Percentiles rank a stretch among this genome's conserved stretches.
phyloP scores from a whole-genome alignment of 208 protist species.

The Leishmania major region DNA sequence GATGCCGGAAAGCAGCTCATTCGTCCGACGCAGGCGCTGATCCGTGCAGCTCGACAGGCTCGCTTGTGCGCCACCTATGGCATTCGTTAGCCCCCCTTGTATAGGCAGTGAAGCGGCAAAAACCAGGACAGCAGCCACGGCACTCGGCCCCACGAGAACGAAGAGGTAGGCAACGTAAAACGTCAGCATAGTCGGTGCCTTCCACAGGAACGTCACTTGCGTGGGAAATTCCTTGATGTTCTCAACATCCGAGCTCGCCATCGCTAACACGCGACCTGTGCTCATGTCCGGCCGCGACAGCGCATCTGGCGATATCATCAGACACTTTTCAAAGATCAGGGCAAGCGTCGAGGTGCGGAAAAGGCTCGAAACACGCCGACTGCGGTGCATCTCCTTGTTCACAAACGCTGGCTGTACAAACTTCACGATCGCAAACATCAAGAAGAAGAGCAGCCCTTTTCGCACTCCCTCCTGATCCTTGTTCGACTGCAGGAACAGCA shows the following conservation, averaged over 20 bases:
- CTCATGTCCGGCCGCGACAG: constrained; percentile 74
- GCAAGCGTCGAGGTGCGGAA: constrained; percentile 64
- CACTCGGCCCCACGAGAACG: constrained; percentile 62
- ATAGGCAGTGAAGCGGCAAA: constrained; percentile 71
- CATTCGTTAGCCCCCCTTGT: constrained; percentile 48
- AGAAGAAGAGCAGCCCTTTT: constrained; percentile 35
- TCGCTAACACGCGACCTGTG: constrained; percentile 85
- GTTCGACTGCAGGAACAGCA: constrained; percentile 35
- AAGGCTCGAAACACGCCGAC: constrained; percentile 36
- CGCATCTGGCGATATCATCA: constrained; percentile 47
- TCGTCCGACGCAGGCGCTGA: constrained; percentile 83
- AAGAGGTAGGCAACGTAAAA: constrained; percentile 54
- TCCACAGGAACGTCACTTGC: constrained; percentile 44
- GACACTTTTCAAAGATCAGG: constrained; percentile 83
- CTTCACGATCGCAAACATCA: constrained; percentile 14
- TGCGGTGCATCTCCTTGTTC: constrained; percentile 49
- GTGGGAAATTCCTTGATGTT: constrained; percentile 43
- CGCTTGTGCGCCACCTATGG: constrained; percentile 24
- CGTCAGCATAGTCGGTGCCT: constrained; percentile 71
- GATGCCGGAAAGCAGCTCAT: constrained; percentile 91
- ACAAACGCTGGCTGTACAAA: constrained; percentile 42
- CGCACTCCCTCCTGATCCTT: constrained; percentile 8
- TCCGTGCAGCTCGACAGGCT: constrained; percentile 63
- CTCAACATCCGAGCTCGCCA: constrained; percentile 82
- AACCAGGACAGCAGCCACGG: constrained; percentile 70